These are phyloP conservation scores for Colletotrichum cordylinicola DNA, from an alignment of 2,329 filamentous ascomycete species.

Conservation along the genomic window DNA sequence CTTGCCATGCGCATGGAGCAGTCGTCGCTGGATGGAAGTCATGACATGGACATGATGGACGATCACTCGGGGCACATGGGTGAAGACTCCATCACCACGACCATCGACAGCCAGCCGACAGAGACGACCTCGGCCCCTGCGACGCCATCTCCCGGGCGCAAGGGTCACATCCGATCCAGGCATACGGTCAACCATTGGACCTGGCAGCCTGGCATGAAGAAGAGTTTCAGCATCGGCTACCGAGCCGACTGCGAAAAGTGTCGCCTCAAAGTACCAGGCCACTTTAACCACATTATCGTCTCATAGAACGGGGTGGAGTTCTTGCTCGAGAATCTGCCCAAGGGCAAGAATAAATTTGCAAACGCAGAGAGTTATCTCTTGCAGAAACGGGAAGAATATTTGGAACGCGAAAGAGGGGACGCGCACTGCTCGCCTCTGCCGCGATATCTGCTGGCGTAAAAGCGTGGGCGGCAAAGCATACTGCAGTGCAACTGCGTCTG, in stretches of 20 bases:
- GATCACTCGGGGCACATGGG: not conserved
- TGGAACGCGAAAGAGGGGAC: not conserved
- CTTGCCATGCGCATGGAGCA: constrained; percentile 39
- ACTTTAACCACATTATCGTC: constrained; percentile 81
- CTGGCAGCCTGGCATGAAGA: constrained; percentile 68
- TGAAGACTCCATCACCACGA: constrained; percentile 3
- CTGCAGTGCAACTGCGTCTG: not conserved
- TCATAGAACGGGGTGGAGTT: constrained; percentile 47
- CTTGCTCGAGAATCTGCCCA: not conserved
- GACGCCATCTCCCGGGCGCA: constrained; percentile 51
- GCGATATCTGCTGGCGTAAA: not conserved
- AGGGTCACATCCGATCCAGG: constrained; percentile 62
- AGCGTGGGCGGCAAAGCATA: not conserved
- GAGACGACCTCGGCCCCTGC: constrained; percentile 32
- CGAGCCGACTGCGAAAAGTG: constrained; percentile 82
- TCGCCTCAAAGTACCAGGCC: constrained; percentile 74
- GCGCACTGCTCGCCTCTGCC: not conserved
- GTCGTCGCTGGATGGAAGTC: constrained; percentile 14
- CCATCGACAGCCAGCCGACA: not conserved
- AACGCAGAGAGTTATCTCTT: not conserved
- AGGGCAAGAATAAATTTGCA: not conserved
- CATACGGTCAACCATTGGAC: constrained; percentile 68
- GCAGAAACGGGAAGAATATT: not conserved
- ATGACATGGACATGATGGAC: constrained; percentile 38
- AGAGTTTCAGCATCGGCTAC: constrained; percentile 80